Evolutionary conservation across 495 filamentous ascomycete genomes (phyloP), one percentile per base, ranked within the genome.

Genomic region (Annulohypoxylon bovei): DNA sequence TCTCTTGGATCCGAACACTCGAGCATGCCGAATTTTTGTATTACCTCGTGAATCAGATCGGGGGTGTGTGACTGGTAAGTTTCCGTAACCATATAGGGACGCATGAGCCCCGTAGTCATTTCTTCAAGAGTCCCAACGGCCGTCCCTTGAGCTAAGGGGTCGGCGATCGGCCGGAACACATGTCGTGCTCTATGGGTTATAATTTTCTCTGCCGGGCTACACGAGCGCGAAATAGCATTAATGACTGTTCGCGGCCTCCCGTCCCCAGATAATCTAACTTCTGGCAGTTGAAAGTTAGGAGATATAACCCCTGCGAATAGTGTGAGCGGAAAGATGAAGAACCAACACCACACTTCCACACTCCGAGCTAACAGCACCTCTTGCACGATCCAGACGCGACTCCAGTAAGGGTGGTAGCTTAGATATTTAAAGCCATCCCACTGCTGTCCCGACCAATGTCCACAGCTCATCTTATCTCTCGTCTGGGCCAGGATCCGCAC

Each of bases 1-100:
- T 75, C 61, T 25, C 70, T 18, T 20, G 35, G 39, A 30, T 78
- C 75, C 22, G 67, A 59, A 20, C 75, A 71, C 25, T 71, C 61
- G 16, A 71, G 71, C 28, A 30, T 33, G 20, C 70, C 61, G 28
- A 77, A 77, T 16, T 71, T 71, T 16, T 58, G 47, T 0, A 68
- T 28, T 22, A 76, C 46, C 1, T 49, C 35, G 46, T 70, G 63
- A 9, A 74, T 33, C 4, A 68, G 58, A 12, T 73, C 68, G 12
- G 65, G 59, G n/a, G 65, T 39, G 0, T 11, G 52, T 0, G 70
- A 73, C 25, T 73, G 70, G 46, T 68, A 73, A 2, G 60, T 57
- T 18, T 69, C 33, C 35, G 35, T 54, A n/a, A 16, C n/a, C 32
- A 44, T 61, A 35, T 59, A 52, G 4, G 65, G 70, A 1, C 53